Base-by-base conservation (phyloP, 2,329 filamentous ascomycete genomes). In the Penicillium sp. region DNA sequence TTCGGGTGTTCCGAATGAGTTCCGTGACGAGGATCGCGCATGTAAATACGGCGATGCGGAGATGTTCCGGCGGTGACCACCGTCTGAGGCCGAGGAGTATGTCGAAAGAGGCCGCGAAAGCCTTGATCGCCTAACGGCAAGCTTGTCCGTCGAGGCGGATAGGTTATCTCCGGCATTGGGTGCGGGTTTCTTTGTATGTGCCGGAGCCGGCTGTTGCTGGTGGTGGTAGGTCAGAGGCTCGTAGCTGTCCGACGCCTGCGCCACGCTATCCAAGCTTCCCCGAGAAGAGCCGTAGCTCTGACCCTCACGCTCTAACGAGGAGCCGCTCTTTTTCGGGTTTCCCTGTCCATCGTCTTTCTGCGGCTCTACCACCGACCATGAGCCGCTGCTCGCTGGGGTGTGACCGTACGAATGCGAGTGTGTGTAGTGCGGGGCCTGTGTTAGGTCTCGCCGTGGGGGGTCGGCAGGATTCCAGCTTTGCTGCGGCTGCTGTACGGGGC, bases 61-160 rank as follows among this genome's bases (percentile, higher is more conserved):
- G 39, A 80, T 76, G 62, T 78, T 79, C 35, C 88, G 85, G 35
- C 88, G 87, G 52, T 87, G 84, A 35, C 78, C 76, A 29, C 82
- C 83, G 48, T 96, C 91, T 17, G 90, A 91, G 48, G 84, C 83
- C 15, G 84, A 81, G 2, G 90, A 94, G 73, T 92, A 93, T 6
- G 88, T 81, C 13, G 93, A 96, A 25, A 82, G 82, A 6, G 92
- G 92, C 51, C 93, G 83, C 41, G 83, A 82, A 61, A 89, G 39
- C 15, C 60, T 59, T n/a, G 63, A 61, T 10, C 82, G 59, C 33
- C 59, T 25, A 83, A 86, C 64, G 3, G 86, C 86, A 36, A 90
- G 76, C 70, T 88, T 85, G 47, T 86, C 85, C 61, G 85, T 84
- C 59, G 84, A 81, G 35, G 78, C 76, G 3, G 78, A 73, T 17